A percentile compares a stretch with the other conserved stretches of the same genome.
Evolutionary conservation across 148 eudicot species (phyloP).

Genomic region (Cornus kousa): DNA sequence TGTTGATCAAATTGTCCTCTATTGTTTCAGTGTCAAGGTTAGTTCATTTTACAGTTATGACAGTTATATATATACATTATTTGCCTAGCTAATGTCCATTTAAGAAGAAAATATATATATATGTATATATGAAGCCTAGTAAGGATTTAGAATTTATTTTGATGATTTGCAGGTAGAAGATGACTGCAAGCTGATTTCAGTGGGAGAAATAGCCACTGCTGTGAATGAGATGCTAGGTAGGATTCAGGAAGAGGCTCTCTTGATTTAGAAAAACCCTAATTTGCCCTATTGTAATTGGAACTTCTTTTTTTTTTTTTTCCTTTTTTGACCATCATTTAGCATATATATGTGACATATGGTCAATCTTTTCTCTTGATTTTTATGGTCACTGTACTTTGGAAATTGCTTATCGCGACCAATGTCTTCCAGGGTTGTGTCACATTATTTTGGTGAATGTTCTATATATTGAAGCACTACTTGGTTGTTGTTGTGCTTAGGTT

Average conservation of each 20-base stretch:
- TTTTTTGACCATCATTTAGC: background rate
- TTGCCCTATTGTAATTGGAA: background rate
- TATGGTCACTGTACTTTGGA: background rate
- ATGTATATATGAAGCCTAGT: too few species aligned
- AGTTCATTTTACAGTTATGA: background rate
- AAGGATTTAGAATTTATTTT: background rate
- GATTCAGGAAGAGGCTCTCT: conserved; percentile 34
- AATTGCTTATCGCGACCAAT: background rate
- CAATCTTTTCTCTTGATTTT: background rate
- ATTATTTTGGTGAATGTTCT: too few species aligned
- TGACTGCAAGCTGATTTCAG: conserved; percentile 45
- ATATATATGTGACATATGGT: background rate
- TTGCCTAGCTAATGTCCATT: too few species aligned
- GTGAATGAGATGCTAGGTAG: conserved; percentile 46
- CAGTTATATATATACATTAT: too few species aligned
- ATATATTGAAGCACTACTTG: too few species aligned
- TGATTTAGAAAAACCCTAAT: background rate
- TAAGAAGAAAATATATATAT: too few species aligned
- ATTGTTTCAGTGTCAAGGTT: conserved; percentile 69
- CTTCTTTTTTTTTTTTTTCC: background rate
- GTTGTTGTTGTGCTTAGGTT: too few species aligned
- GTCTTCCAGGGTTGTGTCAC: background rate
- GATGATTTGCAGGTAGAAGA: conserved; percentile 48
- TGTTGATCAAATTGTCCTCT: conserved; percentile 49
- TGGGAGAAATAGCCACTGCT: conserved; percentile 56